Evolutionary conservation across 345 rosid genomes (phyloP).

Genomic region (Eucalyptus cloeziana): DNA sequence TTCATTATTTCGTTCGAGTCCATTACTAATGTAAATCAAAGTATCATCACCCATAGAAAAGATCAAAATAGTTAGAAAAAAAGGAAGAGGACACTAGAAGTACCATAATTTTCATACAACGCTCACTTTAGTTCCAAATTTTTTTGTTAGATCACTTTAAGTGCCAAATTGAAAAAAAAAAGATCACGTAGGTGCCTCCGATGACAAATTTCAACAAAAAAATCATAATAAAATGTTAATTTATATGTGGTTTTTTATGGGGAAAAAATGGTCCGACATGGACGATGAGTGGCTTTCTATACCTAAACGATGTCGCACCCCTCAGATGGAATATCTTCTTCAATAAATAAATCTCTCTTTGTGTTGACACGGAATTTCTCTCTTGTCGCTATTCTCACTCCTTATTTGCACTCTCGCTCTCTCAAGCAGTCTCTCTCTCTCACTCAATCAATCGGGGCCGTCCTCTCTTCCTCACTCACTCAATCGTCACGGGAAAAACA

Average conservation of each 20-base stretch:
- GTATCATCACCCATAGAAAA: not conserved
- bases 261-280: not conserved
- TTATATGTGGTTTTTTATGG: not conserved
- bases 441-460: not conserved
- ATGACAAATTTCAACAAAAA: not conserved
- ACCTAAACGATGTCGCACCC: not conserved
- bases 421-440: not conserved
- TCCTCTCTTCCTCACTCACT: not conserved
- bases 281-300: not conserved
- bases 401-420: not conserved
- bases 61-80: not conserved
- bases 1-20: not conserved
- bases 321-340: not conserved
- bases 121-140: not conserved
- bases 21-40: not conserved
- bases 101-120: fast-evolving
- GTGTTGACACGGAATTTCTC: not conserved
- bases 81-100: not conserved
- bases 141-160: not conserved
- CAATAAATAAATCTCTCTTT: not conserved
- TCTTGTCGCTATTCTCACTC: not conserved
- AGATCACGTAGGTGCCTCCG: not conserved
- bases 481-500: not conserved
- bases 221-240: not conserved
- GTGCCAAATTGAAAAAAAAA: too few species aligned